Percentiles rank a stretch among this genome's conserved stretches.
Conservation (phyloP, 306 rosid species). For the Glycine latifolia region DNA sequence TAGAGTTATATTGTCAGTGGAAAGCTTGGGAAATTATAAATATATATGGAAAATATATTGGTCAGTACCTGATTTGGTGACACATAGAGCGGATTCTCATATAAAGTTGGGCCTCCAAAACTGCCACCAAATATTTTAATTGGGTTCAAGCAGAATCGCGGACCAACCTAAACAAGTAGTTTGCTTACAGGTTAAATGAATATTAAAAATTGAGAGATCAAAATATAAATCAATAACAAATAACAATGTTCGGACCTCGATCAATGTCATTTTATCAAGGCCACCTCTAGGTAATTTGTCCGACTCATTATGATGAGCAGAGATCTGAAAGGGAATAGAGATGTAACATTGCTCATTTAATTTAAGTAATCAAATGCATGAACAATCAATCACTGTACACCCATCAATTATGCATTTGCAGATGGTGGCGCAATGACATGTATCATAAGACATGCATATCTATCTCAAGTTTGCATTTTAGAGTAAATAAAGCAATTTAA, state of each 20-base stretch:
- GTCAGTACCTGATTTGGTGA: constrained; percentile 89
- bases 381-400: too few relatives aligned
- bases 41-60: not conserved
- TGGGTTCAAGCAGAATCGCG: constrained; percentile 94
- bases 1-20: not conserved
- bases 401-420: too few relatives aligned
- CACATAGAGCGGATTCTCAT: constrained; percentile 86
- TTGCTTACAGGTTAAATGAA: constrained; percentile 37
- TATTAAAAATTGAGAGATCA: constrained; percentile 12
- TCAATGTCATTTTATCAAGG: constrained; percentile 87
- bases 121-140: constrained; percentile 97
- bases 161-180: constrained; percentile 80
- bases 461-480: too few relatives aligned
- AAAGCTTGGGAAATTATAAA: not conserved
- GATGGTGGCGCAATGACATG: too few relatives aligned
- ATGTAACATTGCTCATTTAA: not conserved
- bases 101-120: constrained; percentile 95
- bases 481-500: too few relatives aligned
- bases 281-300: constrained; percentile 91
- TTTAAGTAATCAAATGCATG: too few relatives aligned
- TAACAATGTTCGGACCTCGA: constrained; percentile 68
- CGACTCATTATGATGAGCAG: constrained; percentile 85
- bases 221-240: constrained; percentile 26
- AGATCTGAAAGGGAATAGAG: constrained; percentile 57
- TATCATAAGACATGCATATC: too few relatives aligned